Percentiles rank a stretch among this genome's conserved stretches.
Conservation (phyloP, 305 asterid species). For the Fraxinus xanthoxyloides region DNA sequence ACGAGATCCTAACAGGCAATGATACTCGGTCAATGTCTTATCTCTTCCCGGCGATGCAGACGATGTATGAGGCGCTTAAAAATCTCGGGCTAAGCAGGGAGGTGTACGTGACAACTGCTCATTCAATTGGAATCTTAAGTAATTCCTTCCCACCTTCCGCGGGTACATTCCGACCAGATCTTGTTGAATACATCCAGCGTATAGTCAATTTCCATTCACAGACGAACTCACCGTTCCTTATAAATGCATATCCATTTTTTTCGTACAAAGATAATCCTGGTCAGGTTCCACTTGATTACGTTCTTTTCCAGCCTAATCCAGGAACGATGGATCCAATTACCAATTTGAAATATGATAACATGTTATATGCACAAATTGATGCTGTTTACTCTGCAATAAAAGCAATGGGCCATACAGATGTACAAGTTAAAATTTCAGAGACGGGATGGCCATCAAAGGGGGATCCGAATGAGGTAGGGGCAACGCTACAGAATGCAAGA, state of each 20-base stretch:
- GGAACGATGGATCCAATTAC: slow-evolving; percentile 40
- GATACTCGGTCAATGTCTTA: slow-evolving; percentile 44
- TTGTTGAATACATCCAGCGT: background rate
- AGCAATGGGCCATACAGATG: slow-evolving; percentile 29
- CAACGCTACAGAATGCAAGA: slow-evolving; percentile 28
- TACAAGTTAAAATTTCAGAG: slow-evolving; percentile 28
- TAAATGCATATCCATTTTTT: slow-evolving; percentile 35
- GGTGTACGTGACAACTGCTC: slow-evolving; percentile 18
- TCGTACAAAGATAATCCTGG: slow-evolving; percentile 43
- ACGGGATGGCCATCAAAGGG: slow-evolving; percentile 43
- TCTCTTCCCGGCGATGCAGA: slow-evolving; percentile 80
- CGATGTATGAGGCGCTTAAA: slow-evolving; percentile 44
- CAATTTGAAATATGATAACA: slow-evolving; percentile 40
- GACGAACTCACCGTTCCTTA: slow-evolving; percentile 13
- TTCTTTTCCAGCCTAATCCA: slow-evolving; percentile 40
- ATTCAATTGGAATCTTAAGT: slow-evolving; percentile 10
- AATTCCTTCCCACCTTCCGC: slow-evolving; percentile 21
- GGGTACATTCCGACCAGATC: slow-evolving; percentile 19
- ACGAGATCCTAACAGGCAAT: slow-evolving; percentile 66
- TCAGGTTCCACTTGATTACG: slow-evolving; percentile 40
- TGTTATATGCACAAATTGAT: slow-evolving; percentile 50
- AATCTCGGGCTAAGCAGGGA: slow-evolving; percentile 41
- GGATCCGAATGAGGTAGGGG: slow-evolving; percentile 34
- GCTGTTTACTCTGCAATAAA: slow-evolving; percentile 30
- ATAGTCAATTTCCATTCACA: slow-evolving; percentile 12